Evolutionary conservation across 2,329 filamentous ascomycete species (phyloP).

Genomic region (Aspergillus costaricaensis): DNA sequence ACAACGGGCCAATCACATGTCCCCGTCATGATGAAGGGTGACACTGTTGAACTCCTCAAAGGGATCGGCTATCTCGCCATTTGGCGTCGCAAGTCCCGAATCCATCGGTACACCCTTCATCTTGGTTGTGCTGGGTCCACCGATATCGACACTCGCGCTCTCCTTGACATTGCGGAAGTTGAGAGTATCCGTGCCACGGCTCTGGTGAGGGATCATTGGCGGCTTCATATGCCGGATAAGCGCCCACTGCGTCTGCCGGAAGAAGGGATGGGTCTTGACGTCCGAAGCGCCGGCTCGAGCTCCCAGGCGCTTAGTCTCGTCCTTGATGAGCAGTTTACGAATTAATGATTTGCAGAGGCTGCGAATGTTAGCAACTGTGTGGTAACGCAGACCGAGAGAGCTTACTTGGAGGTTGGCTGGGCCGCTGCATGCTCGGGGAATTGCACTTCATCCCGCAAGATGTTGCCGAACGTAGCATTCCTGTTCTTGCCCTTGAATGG

Average conservation of each 20-base stretch:
- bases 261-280: conserved; percentile 95
- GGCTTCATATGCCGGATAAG: conserved; percentile 97
- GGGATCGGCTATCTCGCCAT: conserved; percentile 78
- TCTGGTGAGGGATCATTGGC: conserved; percentile 90
- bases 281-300: conserved; percentile 94
- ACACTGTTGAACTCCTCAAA: conserved; percentile 99
- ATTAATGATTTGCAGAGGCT: conserved; percentile 97
- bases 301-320: conserved; percentile 89
- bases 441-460: conserved; percentile 89
- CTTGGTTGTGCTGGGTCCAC: conserved; percentile 41
- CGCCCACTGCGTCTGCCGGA: conserved; percentile 94
- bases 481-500: conserved; percentile 99
- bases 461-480: conserved; percentile 97
- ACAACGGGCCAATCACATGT: conserved; percentile 42
- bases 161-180: conserved; percentile 99
- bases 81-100: conserved; percentile 80
- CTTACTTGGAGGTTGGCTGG: conserved; percentile 90
- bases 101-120: conserved; percentile 82
- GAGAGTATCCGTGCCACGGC: conserved; percentile 85
- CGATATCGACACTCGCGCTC: conserved; percentile 82
- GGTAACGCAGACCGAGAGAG: conserved; percentile 21
- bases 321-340: conserved; percentile 95
- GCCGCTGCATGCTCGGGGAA: conserved; percentile 87
- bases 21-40: conserved; percentile 93
- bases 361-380: conserved; percentile 9